These are phyloP conservation scores for Brettanomyces sp. DNA, from an alignment of 805 yeast genomes.

Conservation along the genomic window DNA sequence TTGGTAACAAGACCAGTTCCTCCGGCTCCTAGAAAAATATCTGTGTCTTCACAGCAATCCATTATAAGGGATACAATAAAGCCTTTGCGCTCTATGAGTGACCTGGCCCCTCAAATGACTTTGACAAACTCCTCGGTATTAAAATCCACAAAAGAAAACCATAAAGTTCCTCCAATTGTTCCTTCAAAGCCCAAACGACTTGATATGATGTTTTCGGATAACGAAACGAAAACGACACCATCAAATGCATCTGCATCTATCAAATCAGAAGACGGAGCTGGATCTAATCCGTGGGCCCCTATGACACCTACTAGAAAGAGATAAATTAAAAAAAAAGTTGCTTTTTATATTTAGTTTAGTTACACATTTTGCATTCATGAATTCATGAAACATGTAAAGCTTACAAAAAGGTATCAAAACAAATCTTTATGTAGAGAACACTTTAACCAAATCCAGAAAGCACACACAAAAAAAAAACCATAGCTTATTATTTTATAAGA, in stretches of 20 bases:
- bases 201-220: slow-evolving; percentile 6
- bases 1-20: slow-evolving; percentile 18
- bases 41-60: neutral
- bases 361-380: too few species aligned
- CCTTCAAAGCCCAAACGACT: slow-evolving; percentile 23
- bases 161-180: slow-evolving; percentile 23
- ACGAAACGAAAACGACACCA: too few species aligned
- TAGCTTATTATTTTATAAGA: too few species aligned
- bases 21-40: slow-evolving; percentile 18
- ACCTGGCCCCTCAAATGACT: neutral
- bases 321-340: neutral
- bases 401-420: neutral
- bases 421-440: neutral
- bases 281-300: slow-evolving; percentile 15
- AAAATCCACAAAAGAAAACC: slow-evolving; percentile 1
- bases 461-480: too few species aligned
- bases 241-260: too few species aligned
- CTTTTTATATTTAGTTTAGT: neutral
- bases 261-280: neutral
- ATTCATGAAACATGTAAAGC: neutral
- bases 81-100: too few species aligned
- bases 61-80: neutral
- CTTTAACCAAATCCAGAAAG: too few species aligned
- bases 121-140: neutral
- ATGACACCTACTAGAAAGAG: slow-evolving; percentile 24